Evolutionary conservation across 495 filamentous ascomycete species (phyloP).

Genomic region (Saxophila tyrrhenica): DNA sequence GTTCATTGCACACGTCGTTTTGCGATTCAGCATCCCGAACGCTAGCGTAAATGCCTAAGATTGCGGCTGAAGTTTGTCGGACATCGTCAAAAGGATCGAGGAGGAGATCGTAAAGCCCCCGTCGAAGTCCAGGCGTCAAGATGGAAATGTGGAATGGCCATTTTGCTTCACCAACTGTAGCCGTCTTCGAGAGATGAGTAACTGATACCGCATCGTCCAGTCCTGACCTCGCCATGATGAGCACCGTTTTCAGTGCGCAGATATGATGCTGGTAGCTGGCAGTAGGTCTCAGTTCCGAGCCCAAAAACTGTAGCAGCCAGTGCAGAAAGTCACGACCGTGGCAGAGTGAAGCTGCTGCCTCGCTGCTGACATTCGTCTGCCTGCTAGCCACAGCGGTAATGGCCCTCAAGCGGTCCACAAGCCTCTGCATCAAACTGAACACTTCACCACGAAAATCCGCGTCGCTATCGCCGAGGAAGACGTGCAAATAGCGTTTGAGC

Average conservation of each 20-base stretch:
- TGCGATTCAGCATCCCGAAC: background rate
- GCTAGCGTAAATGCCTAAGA: constrained; percentile 32
- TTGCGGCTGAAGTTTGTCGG: constrained; percentile 47
- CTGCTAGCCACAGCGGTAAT: constrained; percentile 20
- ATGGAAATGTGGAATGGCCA: constrained; percentile 48
- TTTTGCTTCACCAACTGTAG: constrained; percentile 25
- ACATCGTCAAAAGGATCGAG: constrained; percentile 92
- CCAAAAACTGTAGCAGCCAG: constrained; percentile 63
- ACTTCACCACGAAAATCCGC: constrained; percentile 70
- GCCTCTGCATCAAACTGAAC: constrained; percentile 55
- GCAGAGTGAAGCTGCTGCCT: background rate
- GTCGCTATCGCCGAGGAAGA: constrained; percentile 72
- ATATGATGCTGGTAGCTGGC: constrained; percentile 80
- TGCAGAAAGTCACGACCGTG: constrained; percentile 39
- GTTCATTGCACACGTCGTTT: background rate
- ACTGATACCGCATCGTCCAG: constrained; percentile 26
- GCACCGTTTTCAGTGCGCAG: constrained; percentile 58
- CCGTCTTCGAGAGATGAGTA: constrained; percentile 23
- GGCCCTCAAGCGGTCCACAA: constrained; percentile 33
- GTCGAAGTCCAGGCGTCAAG: constrained; percentile 37
- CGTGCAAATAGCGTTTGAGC: constrained; percentile 48
- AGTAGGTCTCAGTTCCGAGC: constrained; percentile 57
- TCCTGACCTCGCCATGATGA: constrained; percentile 48
- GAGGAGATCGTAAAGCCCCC: constrained; percentile 60
- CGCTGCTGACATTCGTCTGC: background rate